Evolutionary conservation across 139 green algal genomes (phyloP).

Genomic region (Desmodesmus armatus): DNA sequence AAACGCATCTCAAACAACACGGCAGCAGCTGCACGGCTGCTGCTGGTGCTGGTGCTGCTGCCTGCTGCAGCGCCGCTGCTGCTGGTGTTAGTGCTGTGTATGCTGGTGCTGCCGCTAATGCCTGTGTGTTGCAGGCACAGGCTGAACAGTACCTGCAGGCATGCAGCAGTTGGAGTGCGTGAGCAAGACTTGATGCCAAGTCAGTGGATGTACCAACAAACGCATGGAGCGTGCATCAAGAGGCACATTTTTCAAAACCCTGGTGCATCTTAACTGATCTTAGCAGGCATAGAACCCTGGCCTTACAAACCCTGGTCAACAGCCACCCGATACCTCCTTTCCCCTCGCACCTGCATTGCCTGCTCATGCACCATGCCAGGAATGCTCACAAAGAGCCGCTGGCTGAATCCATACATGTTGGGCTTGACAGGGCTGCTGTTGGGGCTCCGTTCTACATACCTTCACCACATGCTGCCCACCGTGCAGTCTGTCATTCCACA

Average conservation of each 20-base stretch:
- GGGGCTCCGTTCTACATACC: no score
- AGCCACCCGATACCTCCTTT: no score
- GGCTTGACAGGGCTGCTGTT: background rate
- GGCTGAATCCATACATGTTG: background rate
- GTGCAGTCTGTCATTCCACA: no score
- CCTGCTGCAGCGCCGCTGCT: background rate
- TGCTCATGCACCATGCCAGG: constrained; percentile 14
- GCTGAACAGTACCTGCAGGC: constrained; percentile 6
- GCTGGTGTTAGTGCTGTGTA: background rate
- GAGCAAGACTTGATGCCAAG: no score
- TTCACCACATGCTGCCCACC: no score
- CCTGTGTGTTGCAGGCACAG: background rate
- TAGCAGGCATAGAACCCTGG: no score
- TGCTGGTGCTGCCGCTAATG: background rate
- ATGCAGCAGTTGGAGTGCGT: background rate
- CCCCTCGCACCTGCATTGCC: background rate
- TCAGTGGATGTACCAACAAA: no score
- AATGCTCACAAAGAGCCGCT: background rate
- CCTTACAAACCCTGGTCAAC: no score
- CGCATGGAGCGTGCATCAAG: no score
- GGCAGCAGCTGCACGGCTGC: background rate
- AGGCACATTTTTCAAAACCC: no score
- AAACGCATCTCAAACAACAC: constrained; percentile 4
- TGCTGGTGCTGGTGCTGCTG: constrained; percentile 13
- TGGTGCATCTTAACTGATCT: no score